Evolutionary conservation across 1,284 basidiomycete species (phyloP), one percentile per base, ranked within the genome.

Genomic region (Stygiomarasmius scandens): DNA sequence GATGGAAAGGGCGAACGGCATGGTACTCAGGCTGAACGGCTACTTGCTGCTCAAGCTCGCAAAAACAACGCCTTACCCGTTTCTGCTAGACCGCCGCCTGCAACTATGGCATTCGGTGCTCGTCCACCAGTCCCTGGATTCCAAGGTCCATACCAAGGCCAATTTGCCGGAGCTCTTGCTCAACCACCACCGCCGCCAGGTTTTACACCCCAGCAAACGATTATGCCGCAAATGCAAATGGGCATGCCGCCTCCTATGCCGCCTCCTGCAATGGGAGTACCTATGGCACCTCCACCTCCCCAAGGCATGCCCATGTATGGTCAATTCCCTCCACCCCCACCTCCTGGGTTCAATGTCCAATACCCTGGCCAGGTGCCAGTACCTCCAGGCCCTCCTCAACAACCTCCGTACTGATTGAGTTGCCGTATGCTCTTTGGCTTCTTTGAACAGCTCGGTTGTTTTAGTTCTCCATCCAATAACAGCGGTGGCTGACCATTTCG

Each of bases 1-100:
- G 97, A 99, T 67, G 94, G 93, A 55, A 98, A 98, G 73, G 95
- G 96, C 60, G 96, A 99, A 73, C 85, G 96, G 16, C 97, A 99
- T 68, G 97, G 96, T 36, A 97, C 96, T 3, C 82, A 92, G 20
- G 96, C 97, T 2, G 96, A 99, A 75, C 89, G 96, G 59, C 83
- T 98, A 47, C 85, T 99, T 63, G 95, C 96, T 1, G 89, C 93
- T 1, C 95, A 98, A 74, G 96, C 97, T 41, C 86, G 95, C 66
- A 96, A 96, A 74, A 95, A 96, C 74, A 95, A 95, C 63, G 92
- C 92, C 1, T 77, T 95, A 1, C 93, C 93, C 2, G 83, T 85
- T 52, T 79, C 80, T 36, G 82, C 87, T 11, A 84, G 90, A 0
- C 90, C 85, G 1, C 85, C 89, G 3, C 81, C 88, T 4, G 86